Evolutionary conservation across 2,329 filamentous ascomycete species (phyloP).

Genomic region (Dothistroma septosporum): DNA sequence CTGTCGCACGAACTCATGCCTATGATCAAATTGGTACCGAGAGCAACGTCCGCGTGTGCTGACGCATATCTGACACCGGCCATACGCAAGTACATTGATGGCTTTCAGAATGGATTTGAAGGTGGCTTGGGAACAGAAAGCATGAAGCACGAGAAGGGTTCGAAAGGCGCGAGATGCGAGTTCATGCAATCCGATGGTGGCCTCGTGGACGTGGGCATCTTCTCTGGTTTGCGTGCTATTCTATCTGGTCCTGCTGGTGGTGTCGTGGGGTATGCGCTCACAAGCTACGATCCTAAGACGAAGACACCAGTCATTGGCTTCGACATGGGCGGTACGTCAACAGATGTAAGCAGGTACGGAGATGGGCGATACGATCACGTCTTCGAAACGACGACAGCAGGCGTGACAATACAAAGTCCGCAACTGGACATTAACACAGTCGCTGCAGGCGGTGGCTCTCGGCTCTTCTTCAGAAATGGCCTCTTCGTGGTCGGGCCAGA

Average conservation of each 20-base stretch:
- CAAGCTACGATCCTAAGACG: constrained; percentile 79
- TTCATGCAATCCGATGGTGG: constrained; percentile 90
- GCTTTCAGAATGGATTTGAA: constrained; percentile 75
- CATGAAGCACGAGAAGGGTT: constrained; percentile 61
- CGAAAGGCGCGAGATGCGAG: constrained; percentile 75
- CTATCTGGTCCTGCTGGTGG: constrained; percentile 88
- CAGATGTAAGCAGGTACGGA: constrained; percentile 78
- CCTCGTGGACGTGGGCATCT: constrained; percentile 67
- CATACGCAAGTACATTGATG: constrained; percentile 71
- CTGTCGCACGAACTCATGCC: constrained; percentile 76
- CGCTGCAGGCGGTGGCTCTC: constrained; percentile 80
- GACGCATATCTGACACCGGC: constrained; percentile 77
- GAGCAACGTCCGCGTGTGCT: constrained; percentile 72
- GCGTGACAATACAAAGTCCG: constrained; percentile 88
- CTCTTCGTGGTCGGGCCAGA: constrained; percentile 88
- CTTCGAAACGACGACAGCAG: constrained; percentile 88
- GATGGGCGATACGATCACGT: constrained; percentile 86
- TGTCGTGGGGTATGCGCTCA: constrained; percentile 87
- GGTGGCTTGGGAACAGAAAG: constrained; percentile 74
- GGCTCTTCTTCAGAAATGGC: constrained; percentile 82
- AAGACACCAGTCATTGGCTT: constrained; percentile 87
- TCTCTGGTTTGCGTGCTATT: constrained; percentile 81
- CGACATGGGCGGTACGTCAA: constrained; percentile 92
- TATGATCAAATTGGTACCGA: constrained; percentile 79
- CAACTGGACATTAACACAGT: constrained; percentile 95